Conservation (phyloP, 2,329 filamentous ascomycete species). For the Colletotrichum paranaense region DNA sequence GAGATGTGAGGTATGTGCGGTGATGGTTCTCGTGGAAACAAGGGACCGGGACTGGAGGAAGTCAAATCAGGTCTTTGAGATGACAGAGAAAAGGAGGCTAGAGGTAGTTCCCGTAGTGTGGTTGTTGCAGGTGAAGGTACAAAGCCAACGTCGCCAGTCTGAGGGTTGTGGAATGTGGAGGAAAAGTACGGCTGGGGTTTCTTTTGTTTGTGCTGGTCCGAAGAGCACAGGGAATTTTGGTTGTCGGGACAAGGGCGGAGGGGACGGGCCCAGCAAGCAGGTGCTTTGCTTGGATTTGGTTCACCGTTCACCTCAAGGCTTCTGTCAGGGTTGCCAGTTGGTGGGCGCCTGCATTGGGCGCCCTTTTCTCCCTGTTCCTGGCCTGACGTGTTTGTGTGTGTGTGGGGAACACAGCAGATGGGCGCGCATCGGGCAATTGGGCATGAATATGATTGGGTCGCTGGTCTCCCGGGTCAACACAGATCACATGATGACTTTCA, state of each 20-base stretch:
- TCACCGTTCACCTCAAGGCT: background rate
- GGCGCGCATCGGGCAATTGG: background rate
- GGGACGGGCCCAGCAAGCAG: background rate
- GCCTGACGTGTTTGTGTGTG: background rate
- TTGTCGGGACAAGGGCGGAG: conserved; percentile 34
- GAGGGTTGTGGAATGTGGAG: conserved; percentile 1
- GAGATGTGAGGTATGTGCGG: conserved; percentile 23
- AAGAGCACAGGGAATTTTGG: conserved; percentile 29
- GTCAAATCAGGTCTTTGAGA: background rate
- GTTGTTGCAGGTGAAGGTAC: conserved; percentile 1
- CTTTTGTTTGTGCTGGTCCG: conserved; percentile 15
- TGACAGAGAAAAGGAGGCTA: background rate
- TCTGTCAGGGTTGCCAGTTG: background rate
- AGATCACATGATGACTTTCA: background rate
- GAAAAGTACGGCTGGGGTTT: conserved; percentile 1
- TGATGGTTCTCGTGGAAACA: conserved; percentile 25
- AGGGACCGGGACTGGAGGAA: conserved; percentile 6
- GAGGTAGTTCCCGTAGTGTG: conserved; percentile 17
- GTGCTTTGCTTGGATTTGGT: background rate
- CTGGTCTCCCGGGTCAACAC: background rate
- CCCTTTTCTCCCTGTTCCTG: background rate
- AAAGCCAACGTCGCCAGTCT: conserved; percentile 15
- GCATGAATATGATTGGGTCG: conserved; percentile 25
- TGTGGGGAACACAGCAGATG: background rate
- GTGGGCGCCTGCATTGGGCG: conserved; percentile 2